phyloP scores from a whole-genome alignment of 2,329 filamentous ascomycete genomes.

The Helicocarpus griseus region DNA sequence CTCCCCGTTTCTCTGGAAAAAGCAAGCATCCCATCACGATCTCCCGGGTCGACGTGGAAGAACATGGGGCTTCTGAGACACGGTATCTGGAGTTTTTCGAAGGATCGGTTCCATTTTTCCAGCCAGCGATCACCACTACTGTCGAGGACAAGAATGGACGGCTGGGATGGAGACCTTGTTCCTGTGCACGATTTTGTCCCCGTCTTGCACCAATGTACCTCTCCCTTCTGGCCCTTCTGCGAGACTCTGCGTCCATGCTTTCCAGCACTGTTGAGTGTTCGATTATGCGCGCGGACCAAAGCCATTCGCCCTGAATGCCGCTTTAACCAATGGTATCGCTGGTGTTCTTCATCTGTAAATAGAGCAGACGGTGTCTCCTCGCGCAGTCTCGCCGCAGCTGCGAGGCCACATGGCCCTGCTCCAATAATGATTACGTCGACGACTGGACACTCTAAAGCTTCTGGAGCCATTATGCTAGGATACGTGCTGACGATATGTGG shows the following conservation, averaged over 20 bases:
- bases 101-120: constrained; percentile 59
- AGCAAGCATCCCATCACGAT: constrained; percentile 62
- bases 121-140: constrained; percentile 57
- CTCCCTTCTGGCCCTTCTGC: background rate
- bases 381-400: constrained; percentile 59
- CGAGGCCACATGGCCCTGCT: constrained; percentile 65
- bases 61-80: constrained; percentile 73
- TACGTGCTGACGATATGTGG: background rate
- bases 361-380: constrained; percentile 67
- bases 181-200: constrained; percentile 1
- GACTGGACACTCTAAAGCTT: background rate
- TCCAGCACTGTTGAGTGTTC: constrained; percentile 20
- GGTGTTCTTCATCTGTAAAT: constrained; percentile 75
- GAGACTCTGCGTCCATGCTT: constrained; percentile 19
- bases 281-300: constrained; percentile 28
- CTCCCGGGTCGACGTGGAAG: constrained; percentile 68
- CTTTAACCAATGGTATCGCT: constrained; percentile 68
- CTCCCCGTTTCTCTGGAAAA: constrained; percentile 54
- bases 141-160: constrained; percentile 57
- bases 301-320: constrained; percentile 53
- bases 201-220: background rate
- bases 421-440: constrained; percentile 62
- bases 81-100: constrained; percentile 58
- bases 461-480: background rate
- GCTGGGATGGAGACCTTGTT: constrained; percentile 16